Evolutionary conservation across 306 rosid species (phyloP), one percentile per base, ranked within the genome.

Genomic region (Amphicarpaea edgeworthii): DNA sequence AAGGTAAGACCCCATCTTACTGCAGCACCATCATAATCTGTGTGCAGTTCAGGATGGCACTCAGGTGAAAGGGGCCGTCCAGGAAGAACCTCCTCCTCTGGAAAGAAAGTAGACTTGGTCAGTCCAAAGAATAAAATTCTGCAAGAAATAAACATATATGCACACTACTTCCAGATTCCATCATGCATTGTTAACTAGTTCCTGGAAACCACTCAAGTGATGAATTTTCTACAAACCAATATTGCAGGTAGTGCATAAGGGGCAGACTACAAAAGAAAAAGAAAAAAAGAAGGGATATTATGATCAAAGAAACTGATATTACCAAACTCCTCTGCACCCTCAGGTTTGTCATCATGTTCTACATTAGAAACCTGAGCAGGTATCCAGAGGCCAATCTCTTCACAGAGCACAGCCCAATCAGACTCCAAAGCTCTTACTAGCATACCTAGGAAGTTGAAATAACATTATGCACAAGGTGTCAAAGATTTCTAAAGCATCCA

Each of bases 1-100:
- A 87, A 88, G 40, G 88, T 92, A 68, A 95, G 98, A 72, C 98
- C 98, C 98, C 97, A 95, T 90, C 82, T 89, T 60, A 95, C 97
- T 8, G 97, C 98, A 46, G 77, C 80, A 68, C 98, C 97, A 72
- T 59, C 96, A 66, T 95, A 95, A 87, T 95, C 98, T 17, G 97
- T 79, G 65, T 92, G 97, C 77, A 89, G 87, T 84, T 90, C 89
- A 10, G 86, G 76, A 41, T 81, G 75, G 81, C 98, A 95, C 84
- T 90, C 91, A 1, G 86, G 84, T 51, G 92, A 85, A 68, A 90
- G 73, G 43, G 96, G 90, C 75, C 92, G 87, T 38, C 98, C 98
- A 0, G 98, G 89, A 73, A 95, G 89, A 81, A 92, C 65, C 75
- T 90, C 89, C 50, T 90, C 92, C 59, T 90, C 96, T 90, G 84